These are phyloP conservation scores for Jacaranda mimosifolia DNA, from an alignment of 257 asterid genomes.

Conservation along the genomic window DNA sequence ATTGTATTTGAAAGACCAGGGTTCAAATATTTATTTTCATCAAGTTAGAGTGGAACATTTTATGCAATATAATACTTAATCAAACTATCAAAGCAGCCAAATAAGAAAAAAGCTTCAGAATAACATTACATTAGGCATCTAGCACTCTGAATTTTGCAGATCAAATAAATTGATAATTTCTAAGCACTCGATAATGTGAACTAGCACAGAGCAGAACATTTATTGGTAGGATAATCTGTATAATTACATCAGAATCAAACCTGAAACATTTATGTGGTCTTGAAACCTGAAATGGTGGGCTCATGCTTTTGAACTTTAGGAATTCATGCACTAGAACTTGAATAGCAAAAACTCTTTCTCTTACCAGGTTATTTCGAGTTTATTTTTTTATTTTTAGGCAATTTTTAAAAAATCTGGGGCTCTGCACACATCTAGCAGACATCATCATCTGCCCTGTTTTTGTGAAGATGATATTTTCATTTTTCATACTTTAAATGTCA, in stretches of 20 bases:
- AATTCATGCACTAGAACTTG: slow-evolving; percentile 3
- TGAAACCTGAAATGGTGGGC: not conserved
- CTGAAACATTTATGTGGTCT: not conserved
- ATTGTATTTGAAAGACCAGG: slow-evolving; percentile 9
- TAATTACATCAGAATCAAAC: slow-evolving; percentile 17
- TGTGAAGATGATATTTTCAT: not conserved
- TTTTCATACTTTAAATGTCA: not conserved
- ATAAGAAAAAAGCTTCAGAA: slow-evolving; percentile 1
- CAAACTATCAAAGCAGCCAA: not conserved
- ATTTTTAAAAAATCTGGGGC: not conserved
- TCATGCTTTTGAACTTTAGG: not conserved
- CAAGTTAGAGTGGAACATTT: not conserved
- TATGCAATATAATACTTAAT: not conserved
- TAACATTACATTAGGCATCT: not conserved
- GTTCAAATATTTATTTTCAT: not conserved
- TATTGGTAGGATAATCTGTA: not conserved
- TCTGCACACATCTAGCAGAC: not conserved
- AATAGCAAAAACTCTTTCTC: not conserved
- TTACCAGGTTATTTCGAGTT: too few species aligned
- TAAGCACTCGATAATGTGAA: not conserved
- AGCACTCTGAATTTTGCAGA: not conserved
- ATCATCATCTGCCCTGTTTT: not conserved
- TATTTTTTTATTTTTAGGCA: not conserved
- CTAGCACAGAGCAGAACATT: not conserved
- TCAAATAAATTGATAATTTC: not conserved